Base-by-base conservation (phyloP, 257 asterid species). In the Thymus mandschuricus region DNA sequence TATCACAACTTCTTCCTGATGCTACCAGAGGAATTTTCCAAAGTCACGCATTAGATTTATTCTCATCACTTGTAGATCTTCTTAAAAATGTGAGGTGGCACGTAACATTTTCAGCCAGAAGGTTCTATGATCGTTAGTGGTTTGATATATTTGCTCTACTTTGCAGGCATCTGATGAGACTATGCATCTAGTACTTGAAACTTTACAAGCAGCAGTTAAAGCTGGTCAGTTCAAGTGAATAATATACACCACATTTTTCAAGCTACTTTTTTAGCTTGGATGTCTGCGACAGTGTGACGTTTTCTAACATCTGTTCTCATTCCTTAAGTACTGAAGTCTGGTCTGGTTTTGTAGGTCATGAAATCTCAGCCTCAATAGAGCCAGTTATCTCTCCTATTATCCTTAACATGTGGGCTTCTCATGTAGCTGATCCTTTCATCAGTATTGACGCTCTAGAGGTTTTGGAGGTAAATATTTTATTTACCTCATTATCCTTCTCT, bases 381-480 rank as follows among this genome's bases (percentile, higher is more conserved):
- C 84, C 96, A 40, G 74, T 89, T 77, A 80, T 94, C 69, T 91
- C 98, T 76, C 97, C 99, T 28, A 80, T 89, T 71, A 85, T 94
- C 73, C 99, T 94, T 74, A 88, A 87, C 77, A 80, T 89, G 93
- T 94, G 99, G 99, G 97, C 93, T 71, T 86, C 92, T 56, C 89
- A 94, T 81, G 89, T 89, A 79, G 88, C 93, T n/a, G 96, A 94
- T 73, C 99, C 99, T 72, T 94, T 94, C 78, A 89, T 87, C 77
- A 86, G 97, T 84, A 91, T 91, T 71, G 98, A 94, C 73, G 96
- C 97, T 72, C 93, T 91, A 41, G 99, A 94, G 83, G 97, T 94
- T 78, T 76, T 94, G 84, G 98, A 94, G 98, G 99, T 91, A 79
- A 68, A 59, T 64, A 45, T 70, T 46, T 49, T 55, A 29, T 54